These are phyloP conservation scores for Agastache rugosa DNA, from an alignment of 257 asterid genomes.

Conservation along the genomic window DNA sequence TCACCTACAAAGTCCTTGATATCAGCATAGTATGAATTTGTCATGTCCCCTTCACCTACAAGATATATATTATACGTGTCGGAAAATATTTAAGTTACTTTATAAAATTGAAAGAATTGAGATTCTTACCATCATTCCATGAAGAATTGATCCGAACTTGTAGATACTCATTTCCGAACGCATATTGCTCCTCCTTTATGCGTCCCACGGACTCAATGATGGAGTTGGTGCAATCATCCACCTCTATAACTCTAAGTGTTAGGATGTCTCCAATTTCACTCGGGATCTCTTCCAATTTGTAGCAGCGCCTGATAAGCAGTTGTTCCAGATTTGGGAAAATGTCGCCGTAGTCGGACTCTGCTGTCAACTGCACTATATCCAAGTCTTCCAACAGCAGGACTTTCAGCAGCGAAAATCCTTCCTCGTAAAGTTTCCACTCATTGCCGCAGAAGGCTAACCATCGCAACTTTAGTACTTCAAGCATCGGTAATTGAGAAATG, in stretches of 20 bases:
- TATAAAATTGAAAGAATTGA: not conserved
- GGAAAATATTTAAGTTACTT: not conserved
- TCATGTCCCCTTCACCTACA: too few relatives aligned
- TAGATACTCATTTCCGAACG: not conserved
- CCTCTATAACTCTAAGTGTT: not conserved
- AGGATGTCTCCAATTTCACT: not conserved
- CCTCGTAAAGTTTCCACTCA: not conserved
- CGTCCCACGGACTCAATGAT: too few relatives aligned
- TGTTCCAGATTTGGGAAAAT: not conserved
- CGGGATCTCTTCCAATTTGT: not conserved
- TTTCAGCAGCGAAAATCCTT: not conserved
- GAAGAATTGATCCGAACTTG: not conserved
- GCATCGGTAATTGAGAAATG: not conserved
- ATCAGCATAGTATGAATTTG: too few relatives aligned
- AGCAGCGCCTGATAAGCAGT: slow-evolving; percentile 23
- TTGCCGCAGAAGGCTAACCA: slow-evolving; percentile 17
- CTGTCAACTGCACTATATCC: not conserved
- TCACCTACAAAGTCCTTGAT: too few relatives aligned
- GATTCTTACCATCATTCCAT: not conserved
- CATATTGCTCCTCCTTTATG: too few relatives aligned
- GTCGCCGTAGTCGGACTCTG: not conserved
- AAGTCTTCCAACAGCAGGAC: slow-evolving; percentile 27
- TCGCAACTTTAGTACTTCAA: slow-evolving; percentile 22
- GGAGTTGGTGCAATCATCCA: too few relatives aligned
- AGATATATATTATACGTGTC: not conserved